phyloP scores from a whole-genome alignment of 2,329 filamentous ascomycete genomes.

The Xylariaceae sp. region DNA sequence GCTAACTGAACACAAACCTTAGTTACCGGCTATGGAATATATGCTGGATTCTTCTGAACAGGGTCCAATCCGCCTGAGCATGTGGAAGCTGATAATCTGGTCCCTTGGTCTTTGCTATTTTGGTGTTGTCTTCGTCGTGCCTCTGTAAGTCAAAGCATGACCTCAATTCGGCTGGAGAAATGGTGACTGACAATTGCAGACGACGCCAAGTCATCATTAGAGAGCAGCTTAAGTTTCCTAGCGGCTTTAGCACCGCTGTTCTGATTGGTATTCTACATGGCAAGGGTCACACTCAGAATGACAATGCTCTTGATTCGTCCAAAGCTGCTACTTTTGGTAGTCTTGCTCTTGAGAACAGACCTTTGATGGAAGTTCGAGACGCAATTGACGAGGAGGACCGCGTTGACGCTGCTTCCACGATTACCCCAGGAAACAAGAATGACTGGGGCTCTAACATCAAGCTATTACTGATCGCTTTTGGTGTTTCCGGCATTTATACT shows the following conservation, averaged over 20 bases:
- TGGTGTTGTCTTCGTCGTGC: slow-evolving; percentile 93
- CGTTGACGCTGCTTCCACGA: slow-evolving; percentile 24
- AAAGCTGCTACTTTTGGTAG: slow-evolving; percentile 34
- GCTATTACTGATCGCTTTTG: slow-evolving; percentile 56
- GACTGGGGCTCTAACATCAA: slow-evolving; percentile 50
- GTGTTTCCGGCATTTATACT: slow-evolving; percentile 65
- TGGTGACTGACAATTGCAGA: slow-evolving; percentile 30
- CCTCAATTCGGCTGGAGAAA: not conserved
- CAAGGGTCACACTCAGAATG: slow-evolving; percentile 38
- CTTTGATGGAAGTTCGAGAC: slow-evolving; percentile 23
- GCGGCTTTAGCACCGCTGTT: slow-evolving; percentile 90
- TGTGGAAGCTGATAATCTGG: slow-evolving; percentile 83
- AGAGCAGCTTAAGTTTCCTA: slow-evolving; percentile 91
- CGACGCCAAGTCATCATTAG: slow-evolving; percentile 88
- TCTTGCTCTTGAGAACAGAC: slow-evolving; percentile 32
- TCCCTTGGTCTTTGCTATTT: slow-evolving; percentile 92
- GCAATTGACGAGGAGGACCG: slow-evolving; percentile 20
- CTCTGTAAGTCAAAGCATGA: slow-evolving; percentile 50
- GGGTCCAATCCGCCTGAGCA: slow-evolving; percentile 69
- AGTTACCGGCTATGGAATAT: slow-evolving; percentile 87
- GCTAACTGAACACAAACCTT: slow-evolving; percentile 7
- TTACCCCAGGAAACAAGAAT: slow-evolving; percentile 36
- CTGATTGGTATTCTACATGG: slow-evolving; percentile 91
- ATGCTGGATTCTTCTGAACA: slow-evolving; percentile 74
- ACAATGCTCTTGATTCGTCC: slow-evolving; percentile 26